Base-by-base conservation (phyloP, 164 flowering plant species). In the Macadamia integrifolia region DNA sequence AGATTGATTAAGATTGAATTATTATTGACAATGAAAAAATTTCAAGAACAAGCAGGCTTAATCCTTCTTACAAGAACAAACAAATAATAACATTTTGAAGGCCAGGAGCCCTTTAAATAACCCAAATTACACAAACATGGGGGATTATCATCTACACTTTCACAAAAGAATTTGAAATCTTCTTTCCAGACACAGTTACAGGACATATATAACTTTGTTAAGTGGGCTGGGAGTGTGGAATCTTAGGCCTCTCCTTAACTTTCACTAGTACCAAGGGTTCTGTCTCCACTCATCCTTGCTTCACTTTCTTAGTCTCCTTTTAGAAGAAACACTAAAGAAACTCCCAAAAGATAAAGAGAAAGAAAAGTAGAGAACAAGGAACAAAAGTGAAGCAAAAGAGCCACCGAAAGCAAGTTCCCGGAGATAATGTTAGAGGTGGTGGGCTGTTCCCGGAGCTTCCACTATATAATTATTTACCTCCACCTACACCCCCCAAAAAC, bases 391-490 rank as follows among this genome's bases (percentile, higher is more conserved):
- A 71, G 62, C 70, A 44, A 59, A 61, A 71, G 30, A 30, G 44
- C 56, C 66, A 30, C 32, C 58, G 42, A 68, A 74, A 74, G 72
- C 70, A 11, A 65, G 48, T 63, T 40, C 46, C 29, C 59, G 61
- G 28, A 32, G 46, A 43, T 13, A 23, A 29, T 46, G 12, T 46
- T 46, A 2, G 52, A 32, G 13, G 29, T 44, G 7, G 13, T 13
- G 15, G 43, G 32, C 42, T 8, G 62, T 18, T 30, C 28, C 67
- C 43, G 49, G 13, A 43, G 30, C 28, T 46, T 18, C 57, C 49
- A n/a, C 30, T 49, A 40, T 53, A 23, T 3, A 15, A 46, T 61
- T 64, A 80, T 71, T 80, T 77, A 30, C 78, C 83, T 80, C 78
- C 77, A 71, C 17, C 17, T 13, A 42, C 48, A 53, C 23, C 23